Evolutionary conservation across 306 rosid species (phyloP), one percentile per base, ranked within the genome.

Genomic region (Pueraria montana): DNA sequence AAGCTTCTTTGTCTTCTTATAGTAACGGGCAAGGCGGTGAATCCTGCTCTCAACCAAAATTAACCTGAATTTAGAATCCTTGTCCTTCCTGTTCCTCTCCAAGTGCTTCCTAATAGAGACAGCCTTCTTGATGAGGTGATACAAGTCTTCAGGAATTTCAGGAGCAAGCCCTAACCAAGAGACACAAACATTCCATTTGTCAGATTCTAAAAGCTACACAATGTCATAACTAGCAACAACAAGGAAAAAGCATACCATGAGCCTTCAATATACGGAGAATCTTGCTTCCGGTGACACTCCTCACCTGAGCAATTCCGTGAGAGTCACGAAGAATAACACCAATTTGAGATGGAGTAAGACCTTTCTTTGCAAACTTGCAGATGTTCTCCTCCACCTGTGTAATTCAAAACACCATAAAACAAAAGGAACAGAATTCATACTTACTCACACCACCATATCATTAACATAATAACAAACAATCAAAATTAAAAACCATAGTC

Each of bases 291-390:
- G 97, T 87, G 9, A 93, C 92, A 79, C 89, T 89, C 86, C 48
- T 91, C 34, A 93, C 95, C 86, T 91, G 95, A 24, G 96, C 96
- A 83, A 93, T 93, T 27, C 96, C 96, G 7, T 93, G 91, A 43
- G 97, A 91, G 78, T 93, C 97, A 80, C 93, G 93, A 77, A 93
- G 96, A 84, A 93, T 88, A n/a, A 91, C 95, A 85, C 97, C 97
- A 46, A 93, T 93, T 76, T 93, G 97, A 27, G 97, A 93, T 23
- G 97, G 97, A 11, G 96, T 86, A 62, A 93, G 20, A 56, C 97
- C 97, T 85, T 93, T 93, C 89, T 93, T 93, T 32, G 96, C 96
- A 87, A 93, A 93, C 89, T 93, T 93, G 91, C 94, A 91, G 78
- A 93, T 91, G 82, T 88, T 93, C 32, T 93, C 96, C 48, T 88